Evolutionary conservation across 164 flowering plant genomes (phyloP).

Genomic region (Echeveria elegans): DNA sequence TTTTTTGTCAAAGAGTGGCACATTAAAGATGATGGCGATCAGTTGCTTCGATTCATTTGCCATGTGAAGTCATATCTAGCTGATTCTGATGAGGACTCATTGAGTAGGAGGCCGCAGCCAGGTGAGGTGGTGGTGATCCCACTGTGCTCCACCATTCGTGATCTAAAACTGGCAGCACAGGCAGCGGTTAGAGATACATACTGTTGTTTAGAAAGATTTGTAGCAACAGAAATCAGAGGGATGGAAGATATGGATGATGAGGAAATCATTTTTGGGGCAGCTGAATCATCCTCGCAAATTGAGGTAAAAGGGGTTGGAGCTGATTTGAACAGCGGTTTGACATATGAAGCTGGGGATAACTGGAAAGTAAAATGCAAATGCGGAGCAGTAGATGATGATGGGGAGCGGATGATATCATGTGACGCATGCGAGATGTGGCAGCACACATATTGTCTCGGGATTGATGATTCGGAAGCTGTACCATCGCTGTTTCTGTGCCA

Average conservation of each 20-base stretch:
- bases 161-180: slow-evolving; percentile 46
- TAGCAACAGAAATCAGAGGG: slow-evolving; percentile 38
- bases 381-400: slow-evolving; percentile 67
- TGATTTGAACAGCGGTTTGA: slow-evolving; percentile 22
- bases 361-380: slow-evolving; percentile 60
- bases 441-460: slow-evolving; percentile 60
- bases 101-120: slow-evolving; percentile 14
- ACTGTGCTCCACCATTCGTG: slow-evolving; percentile 49
- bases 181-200: slow-evolving; percentile 65
- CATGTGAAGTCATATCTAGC: slow-evolving; percentile 20
- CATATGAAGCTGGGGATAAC: slow-evolving; percentile 57
- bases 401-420: slow-evolving; percentile 73
- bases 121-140: slow-evolving; percentile 58
- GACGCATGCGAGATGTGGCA: slow-evolving; percentile 73
- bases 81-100: slow-evolving; percentile 16
- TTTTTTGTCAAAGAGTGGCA: slow-evolving; percentile 77
- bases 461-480: slow-evolving; percentile 34
- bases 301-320: slow-evolving; percentile 49
- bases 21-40: slow-evolving; percentile 45
- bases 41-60: slow-evolving; percentile 45
- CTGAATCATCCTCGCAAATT: slow-evolving; percentile 48
- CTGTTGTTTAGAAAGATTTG: slow-evolving; percentile 33
- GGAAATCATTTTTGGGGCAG: slow-evolving; percentile 41
- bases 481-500: slow-evolving; percentile 49
- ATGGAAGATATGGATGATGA: slow-evolving; percentile 30